phyloP scores from a whole-genome alignment of 257 asterid species.

The Thymus mandschuricus region DNA sequence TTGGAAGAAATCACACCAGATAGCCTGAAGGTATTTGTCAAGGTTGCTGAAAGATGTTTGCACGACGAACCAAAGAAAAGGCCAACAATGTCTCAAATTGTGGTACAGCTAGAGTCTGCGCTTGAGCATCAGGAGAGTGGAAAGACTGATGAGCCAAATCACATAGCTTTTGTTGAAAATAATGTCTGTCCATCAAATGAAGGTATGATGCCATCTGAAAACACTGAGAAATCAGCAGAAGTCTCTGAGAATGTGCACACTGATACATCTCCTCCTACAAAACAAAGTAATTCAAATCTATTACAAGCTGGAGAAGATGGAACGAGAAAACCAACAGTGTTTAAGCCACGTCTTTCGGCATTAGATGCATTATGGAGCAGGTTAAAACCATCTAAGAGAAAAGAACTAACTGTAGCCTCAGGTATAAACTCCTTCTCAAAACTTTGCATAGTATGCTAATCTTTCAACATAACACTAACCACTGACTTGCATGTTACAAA shows the following conservation, averaged over 20 bases:
- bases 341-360: background rate
- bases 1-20: constrained; percentile 32
- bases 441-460: no score
- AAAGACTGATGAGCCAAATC: background rate
- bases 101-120: constrained; percentile 49
- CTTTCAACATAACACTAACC: no score
- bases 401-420: constrained; percentile 7
- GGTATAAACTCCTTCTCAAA: constrained; percentile 2
- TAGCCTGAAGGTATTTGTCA: constrained; percentile 19
- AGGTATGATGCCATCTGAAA: no score
- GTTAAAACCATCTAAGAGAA: constrained; percentile 29
- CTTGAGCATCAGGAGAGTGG: constrained; percentile 42
- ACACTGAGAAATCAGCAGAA: background rate
- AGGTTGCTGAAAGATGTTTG: constrained; percentile 28
- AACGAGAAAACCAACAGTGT: background rate
- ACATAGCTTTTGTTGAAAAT: no score
- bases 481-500: background rate
- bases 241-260: background rate
- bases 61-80: constrained; percentile 43
- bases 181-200: no score
- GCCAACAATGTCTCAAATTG: constrained; percentile 47
- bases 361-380: constrained; percentile 33
- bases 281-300: background rate
- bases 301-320: background rate
- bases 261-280: constrained; percentile 1